phyloP scores from a whole-genome alignment of 2,329 filamentous ascomycete genomes.

The Beauveria brongniartii region DNA sequence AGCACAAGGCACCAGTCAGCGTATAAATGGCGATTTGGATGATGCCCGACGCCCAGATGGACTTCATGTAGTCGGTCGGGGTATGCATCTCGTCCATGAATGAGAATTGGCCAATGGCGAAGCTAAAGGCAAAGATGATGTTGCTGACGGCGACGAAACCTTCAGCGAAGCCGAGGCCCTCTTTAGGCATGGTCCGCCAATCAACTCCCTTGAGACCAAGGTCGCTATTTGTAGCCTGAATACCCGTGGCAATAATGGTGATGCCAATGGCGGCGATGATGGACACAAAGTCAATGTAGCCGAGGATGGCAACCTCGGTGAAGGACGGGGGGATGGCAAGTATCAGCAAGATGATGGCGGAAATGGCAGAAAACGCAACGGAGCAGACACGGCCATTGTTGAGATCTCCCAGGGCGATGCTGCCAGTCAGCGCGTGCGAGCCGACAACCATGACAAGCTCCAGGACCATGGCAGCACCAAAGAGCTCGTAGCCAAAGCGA shows the following conservation, averaged over 20 bases:
- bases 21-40: conserved; percentile 54
- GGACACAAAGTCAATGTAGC: conserved; percentile 44
- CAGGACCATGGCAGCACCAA: conserved; percentile 46
- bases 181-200: conserved; percentile 29
- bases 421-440: conserved; percentile 59
- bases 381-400: conserved; percentile 39
- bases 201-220: conserved; percentile 3
- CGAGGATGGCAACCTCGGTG: conserved; percentile 30
- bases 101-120: conserved; percentile 32
- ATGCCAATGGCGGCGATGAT: conserved; percentile 52
- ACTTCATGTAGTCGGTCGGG: conserved; percentile 31
- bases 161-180: conserved; percentile 34
- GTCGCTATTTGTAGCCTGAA: conserved; percentile 22
- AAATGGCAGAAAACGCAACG: conserved; percentile 30
- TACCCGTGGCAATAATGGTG: conserved; percentile 53
- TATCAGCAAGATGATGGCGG: conserved; percentile 28
- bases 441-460: conserved; percentile 59
- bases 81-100: conserved; percentile 37
- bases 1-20: conserved; percentile 55
- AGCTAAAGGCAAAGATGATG: conserved; percentile 57
- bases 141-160: conserved; percentile 52
- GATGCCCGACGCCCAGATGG: conserved; percentile 48
- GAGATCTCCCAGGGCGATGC: conserved; percentile 54
- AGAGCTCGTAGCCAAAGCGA: conserved; percentile 45
- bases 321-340: conserved; percentile 33